Conservation (phyloP, 129 eudicot species). For the Kitagawia praeruptora region DNA sequence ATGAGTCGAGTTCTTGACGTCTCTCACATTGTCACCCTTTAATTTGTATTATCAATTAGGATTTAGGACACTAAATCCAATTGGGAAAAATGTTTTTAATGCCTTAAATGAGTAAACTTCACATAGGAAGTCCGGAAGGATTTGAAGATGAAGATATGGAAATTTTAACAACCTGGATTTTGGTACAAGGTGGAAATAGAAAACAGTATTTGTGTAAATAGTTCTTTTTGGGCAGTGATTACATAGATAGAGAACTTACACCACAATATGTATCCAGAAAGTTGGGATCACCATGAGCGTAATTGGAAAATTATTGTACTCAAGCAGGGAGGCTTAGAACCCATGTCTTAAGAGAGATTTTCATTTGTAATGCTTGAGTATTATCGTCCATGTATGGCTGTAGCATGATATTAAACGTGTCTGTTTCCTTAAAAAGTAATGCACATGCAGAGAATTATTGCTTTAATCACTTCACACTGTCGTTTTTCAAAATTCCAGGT, state of each 20-base stretch:
- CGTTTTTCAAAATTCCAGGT: constrained; percentile 26
- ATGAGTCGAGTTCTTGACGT: not conserved
- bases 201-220: not conserved
- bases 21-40: not conserved
- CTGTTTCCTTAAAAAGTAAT: not conserved
- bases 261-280: not conserved
- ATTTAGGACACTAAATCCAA: not conserved
- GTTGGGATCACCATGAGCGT: not conserved
- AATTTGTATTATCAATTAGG: not conserved
- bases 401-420: not conserved
- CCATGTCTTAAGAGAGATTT: not conserved
- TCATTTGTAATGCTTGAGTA: not conserved
- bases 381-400: not conserved
- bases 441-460: not conserved
- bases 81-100: not conserved
- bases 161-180: not conserved
- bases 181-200: not conserved
- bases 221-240: not conserved
- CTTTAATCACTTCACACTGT: constrained; percentile 6
- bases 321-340: not conserved
- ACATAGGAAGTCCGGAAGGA: not conserved
- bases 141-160: not conserved
- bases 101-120: not conserved
- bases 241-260: not conserved
- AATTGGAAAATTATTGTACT: not conserved